Evolutionary conservation across 768 basidiomycete species (phyloP).

Genomic region (Tricholoma hemisulphureum): DNA sequence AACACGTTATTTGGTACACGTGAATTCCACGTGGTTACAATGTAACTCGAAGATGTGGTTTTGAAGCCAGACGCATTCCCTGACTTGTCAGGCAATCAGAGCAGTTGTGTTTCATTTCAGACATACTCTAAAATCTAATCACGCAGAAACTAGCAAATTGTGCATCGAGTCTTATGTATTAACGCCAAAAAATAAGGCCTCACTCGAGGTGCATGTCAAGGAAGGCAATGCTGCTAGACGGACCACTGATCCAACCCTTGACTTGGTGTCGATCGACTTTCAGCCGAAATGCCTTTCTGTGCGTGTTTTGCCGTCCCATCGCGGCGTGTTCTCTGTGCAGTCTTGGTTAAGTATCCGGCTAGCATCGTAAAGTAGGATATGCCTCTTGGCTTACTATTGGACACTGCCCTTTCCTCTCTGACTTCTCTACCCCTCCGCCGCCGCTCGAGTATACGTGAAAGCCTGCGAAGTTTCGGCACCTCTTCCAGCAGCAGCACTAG

Average conservation of each 20-base stretch:
- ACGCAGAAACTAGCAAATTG: not conserved
- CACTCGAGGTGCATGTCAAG: conserved; percentile 11
- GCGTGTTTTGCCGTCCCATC: conserved; percentile 21
- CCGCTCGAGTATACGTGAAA: conserved; percentile 32
- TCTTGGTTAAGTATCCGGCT: conserved; percentile 35
- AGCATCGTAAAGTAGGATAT: conserved; percentile 28
- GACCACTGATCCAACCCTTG: conserved; percentile 16
- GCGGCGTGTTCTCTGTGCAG: conserved; percentile 45
- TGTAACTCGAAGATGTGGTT: not conserved
- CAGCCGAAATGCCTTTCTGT: conserved; percentile 19
- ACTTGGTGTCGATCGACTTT: conserved; percentile 32
- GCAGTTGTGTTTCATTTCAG: not conserved
- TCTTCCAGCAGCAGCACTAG: conserved; percentile 12
- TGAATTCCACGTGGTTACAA: not conserved
- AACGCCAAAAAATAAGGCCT: conserved; percentile 8
- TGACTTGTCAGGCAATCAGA: not conserved
- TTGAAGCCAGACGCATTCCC: not conserved
- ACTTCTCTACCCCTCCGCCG: conserved; percentile 31
- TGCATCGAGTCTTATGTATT: not conserved
- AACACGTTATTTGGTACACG: not conserved
- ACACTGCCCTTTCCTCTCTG: conserved; percentile 34
- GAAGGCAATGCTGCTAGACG: conserved; percentile 2
- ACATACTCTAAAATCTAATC: not conserved
- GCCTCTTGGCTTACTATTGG: conserved; percentile 38
- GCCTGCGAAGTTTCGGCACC: conserved; percentile 28